These are phyloP conservation scores for Coemansia furcata DNA, from an alignment of 192 early-diverging fungal genomes.

Conservation along the genomic window DNA sequence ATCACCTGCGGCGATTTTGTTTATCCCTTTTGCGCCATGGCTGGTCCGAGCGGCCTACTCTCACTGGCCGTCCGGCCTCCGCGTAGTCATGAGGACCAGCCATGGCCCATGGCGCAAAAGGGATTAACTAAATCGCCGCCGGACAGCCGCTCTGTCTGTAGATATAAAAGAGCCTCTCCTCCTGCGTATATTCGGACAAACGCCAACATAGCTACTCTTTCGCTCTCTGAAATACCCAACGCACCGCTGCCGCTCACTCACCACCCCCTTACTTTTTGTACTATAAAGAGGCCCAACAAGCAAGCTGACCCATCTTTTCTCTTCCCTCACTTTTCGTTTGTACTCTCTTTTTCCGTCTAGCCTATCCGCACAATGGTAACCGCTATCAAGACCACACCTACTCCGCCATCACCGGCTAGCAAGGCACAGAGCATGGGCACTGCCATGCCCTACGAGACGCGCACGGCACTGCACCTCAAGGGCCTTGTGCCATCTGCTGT, in stretches of 20 bases:
- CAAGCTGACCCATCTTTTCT: slow-evolving; percentile 1
- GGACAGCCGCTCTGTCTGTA: not conserved
- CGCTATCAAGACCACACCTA: slow-evolving; percentile 13
- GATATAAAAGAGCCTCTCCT: slow-evolving; percentile 1
- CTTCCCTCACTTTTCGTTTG: slow-evolving; percentile 1
- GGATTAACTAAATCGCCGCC: not conserved
- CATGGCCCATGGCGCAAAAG: not conserved
- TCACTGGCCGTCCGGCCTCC: not conserved
- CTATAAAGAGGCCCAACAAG: not conserved
- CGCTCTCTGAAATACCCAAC: slow-evolving; percentile 2
- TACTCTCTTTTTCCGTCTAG: slow-evolving; percentile 18
- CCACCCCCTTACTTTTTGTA: slow-evolving; percentile 5
- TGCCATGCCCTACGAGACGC: slow-evolving; percentile 50
- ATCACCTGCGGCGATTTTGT: not conserved
- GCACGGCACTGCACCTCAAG: slow-evolving; percentile 58
- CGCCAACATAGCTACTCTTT: not conserved
- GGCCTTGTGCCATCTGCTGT: slow-evolving; percentile 70
- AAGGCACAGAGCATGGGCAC: slow-evolving; percentile 32
- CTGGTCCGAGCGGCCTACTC: not conserved
- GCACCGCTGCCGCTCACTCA: not conserved
- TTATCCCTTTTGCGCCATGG: no score
- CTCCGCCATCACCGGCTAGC: slow-evolving; percentile 6
- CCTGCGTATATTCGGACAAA: not conserved
- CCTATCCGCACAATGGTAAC: slow-evolving; percentile 32
- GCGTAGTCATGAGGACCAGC: not conserved